Conservation (phyloP, 352 stramenopile genomes). For the Phytophthora meadii region DNA sequence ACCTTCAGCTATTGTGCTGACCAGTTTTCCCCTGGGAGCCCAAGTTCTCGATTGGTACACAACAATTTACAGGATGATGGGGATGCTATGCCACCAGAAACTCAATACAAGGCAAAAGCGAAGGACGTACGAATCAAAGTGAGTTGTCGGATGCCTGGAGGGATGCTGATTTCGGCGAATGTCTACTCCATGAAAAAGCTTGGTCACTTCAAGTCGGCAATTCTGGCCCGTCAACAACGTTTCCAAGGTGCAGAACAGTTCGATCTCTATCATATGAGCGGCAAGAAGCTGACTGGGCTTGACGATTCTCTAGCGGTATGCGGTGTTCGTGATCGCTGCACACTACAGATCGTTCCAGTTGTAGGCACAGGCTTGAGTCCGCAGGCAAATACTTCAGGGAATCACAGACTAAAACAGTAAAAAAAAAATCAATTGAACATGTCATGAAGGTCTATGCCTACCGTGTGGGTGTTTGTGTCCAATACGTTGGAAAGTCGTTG, state of each 20-base stretch:
- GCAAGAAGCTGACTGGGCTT: constrained; percentile 40
- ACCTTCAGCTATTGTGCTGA: constrained; percentile 3
- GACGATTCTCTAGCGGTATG: constrained; percentile 45
- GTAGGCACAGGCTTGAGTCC: constrained; percentile 8
- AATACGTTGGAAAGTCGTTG: constrained; percentile 17
- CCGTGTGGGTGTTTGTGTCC: constrained; percentile 14
- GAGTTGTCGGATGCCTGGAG: constrained; percentile 63
- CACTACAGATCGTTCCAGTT: constrained; percentile 51
- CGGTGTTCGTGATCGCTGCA: constrained; percentile 49
- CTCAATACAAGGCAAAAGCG: constrained; percentile 9
- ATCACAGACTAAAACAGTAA: constrained; percentile 1
- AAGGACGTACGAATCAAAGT: constrained; percentile 46
- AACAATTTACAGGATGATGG: constrained; percentile 21
- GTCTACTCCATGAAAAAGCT: constrained; percentile 55
- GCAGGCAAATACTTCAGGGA: constrained; percentile 8
- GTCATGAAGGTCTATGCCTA: constrained; percentile 21
- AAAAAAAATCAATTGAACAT: constrained; percentile 10
- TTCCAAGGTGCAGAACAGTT: constrained; percentile 61
- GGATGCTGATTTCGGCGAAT: constrained; percentile 49
- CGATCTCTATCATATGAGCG: constrained; percentile 55
- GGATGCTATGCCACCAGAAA: not conserved
- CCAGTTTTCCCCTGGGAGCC: constrained; percentile 9
- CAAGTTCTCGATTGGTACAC: constrained; percentile 11
- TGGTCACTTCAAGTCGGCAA: constrained; percentile 59
- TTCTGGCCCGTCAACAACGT: constrained; percentile 47